These are phyloP conservation scores for Suhomyces sp. DNA, from an alignment of 805 yeast genomes.

Conservation along the genomic window DNA sequence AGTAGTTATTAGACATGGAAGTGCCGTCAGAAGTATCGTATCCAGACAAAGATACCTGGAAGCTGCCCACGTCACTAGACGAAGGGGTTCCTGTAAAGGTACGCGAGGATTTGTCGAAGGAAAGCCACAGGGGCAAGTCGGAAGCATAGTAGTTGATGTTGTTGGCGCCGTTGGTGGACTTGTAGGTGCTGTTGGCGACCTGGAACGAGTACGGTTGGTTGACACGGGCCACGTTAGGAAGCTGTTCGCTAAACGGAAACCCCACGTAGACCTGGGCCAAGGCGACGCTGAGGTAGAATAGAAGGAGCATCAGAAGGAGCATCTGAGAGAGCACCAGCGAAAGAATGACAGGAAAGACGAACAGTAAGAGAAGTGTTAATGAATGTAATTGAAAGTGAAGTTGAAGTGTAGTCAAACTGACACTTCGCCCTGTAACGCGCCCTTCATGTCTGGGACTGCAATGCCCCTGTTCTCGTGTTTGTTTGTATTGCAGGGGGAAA, in stretches of 20 bases:
- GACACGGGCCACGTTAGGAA: slow-evolving; percentile 83
- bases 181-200: slow-evolving; percentile 68
- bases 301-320: background rate
- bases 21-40: slow-evolving; percentile 54
- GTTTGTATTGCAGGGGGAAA: background rate
- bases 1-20: slow-evolving; percentile 45
- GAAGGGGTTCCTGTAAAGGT: slow-evolving; percentile 70
- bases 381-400: background rate
- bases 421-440: background rate
- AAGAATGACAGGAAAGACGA: background rate
- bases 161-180: slow-evolving; percentile 31
- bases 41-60: slow-evolving; percentile 56
- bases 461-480: background rate
- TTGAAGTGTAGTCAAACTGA: too few species aligned
- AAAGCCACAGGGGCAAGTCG: slow-evolving; percentile 74
- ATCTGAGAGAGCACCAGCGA: background rate
- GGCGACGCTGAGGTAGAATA: slow-evolving; percentile 8
- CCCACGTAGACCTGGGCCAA: slow-evolving; percentile 54
- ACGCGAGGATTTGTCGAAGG: slow-evolving; percentile 59
- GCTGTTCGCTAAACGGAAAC: slow-evolving; percentile 78
- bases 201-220: slow-evolving; percentile 60
- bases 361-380: background rate
- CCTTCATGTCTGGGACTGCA: background rate
- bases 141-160: slow-evolving; percentile 53
- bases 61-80: slow-evolving; percentile 41